Conservation (phyloP, 2,329 filamentous ascomycete genomes). For the Pleoardoris graminearum region DNA sequence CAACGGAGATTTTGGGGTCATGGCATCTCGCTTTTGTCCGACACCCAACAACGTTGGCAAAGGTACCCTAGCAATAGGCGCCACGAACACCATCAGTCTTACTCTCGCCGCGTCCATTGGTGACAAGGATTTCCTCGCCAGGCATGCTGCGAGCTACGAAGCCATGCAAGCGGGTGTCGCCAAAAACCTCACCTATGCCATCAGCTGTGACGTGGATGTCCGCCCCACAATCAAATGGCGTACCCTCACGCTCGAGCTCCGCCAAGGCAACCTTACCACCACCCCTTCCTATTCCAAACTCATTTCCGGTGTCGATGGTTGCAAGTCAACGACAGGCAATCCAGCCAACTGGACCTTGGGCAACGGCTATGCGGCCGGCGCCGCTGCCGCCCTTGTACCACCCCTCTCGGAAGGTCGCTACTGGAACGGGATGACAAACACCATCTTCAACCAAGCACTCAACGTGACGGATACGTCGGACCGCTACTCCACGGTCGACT, state of each 20-base stretch:
- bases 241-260: slow-evolving; percentile 9
- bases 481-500: slow-evolving; percentile 5
- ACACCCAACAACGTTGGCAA: slow-evolving; percentile 1
- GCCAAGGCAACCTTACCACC: slow-evolving; percentile 5
- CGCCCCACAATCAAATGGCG: slow-evolving; percentile 11
- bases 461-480: slow-evolving; percentile 7
- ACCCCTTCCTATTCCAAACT: slow-evolving; percentile 8
- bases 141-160: slow-evolving; percentile 6
- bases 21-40: slow-evolving; percentile 8
- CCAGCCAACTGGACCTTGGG: slow-evolving; percentile 6
- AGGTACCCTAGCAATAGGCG: slow-evolving; percentile 6
- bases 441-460: slow-evolving; percentile 7
- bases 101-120: slow-evolving; percentile 11
- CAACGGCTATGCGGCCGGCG: slow-evolving; percentile 8
- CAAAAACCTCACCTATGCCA: slow-evolving; percentile 6
- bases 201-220: slow-evolving; percentile 8
- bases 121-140: slow-evolving; percentile 5
- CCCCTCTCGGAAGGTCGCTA: slow-evolving; percentile 11
- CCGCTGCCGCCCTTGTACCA: slow-evolving; percentile 6
- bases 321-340: neutral
- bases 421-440: slow-evolving; percentile 13
- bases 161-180: neutral
- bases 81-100: slow-evolving; percentile 4
- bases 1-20: slow-evolving; percentile 4
- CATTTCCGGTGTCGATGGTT: slow-evolving; percentile 6